Conservation (phyloP, 805 yeast genomes). For the Grigorovia transvaalensis region DNA sequence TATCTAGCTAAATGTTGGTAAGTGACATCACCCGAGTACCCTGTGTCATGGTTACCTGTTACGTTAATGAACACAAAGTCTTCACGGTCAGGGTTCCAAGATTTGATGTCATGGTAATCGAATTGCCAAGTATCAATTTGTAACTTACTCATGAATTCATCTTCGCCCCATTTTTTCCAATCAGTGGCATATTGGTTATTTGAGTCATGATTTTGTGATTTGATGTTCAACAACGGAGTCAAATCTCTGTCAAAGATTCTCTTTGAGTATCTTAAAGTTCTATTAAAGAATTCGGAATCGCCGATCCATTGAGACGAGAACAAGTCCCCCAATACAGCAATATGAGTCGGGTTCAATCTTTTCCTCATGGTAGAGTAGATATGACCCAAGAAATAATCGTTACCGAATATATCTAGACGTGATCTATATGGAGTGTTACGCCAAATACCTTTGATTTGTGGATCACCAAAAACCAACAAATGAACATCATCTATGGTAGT, state of each 20-base stretch:
- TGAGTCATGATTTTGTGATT: constrained; percentile 23
- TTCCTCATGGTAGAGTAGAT: constrained; percentile 56
- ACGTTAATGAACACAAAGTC: constrained; percentile 70
- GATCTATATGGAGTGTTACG: constrained; percentile 58
- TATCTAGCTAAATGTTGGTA: constrained; percentile 82
- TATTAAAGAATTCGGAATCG: constrained; percentile 72
- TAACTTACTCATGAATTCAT: constrained; percentile 8
- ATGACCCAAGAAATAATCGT: constrained; percentile 83
- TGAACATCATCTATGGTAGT: constrained; percentile 36
- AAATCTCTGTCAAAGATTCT: constrained; percentile 57
- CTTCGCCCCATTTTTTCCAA: constrained; percentile 23
- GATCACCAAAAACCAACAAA: constrained; percentile 85
- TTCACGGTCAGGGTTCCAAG: constrained; percentile 47
- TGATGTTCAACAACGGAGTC: constrained; percentile 42
- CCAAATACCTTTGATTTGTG: constrained; percentile 90
- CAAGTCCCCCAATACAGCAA: constrained; percentile 86
- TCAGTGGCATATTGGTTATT: constrained; percentile 19
- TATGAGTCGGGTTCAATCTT: constrained; percentile 64
- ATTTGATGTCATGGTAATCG: constrained; percentile 52
- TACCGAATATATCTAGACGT: constrained; percentile 76
- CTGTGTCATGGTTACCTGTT: constrained; percentile 94
- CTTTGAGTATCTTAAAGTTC: constrained; percentile 67
- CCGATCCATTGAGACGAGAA: constrained; percentile 92
- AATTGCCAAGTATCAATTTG: constrained; percentile 22
- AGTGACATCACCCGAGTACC: constrained; percentile 91